These are phyloP conservation scores for Boletus rufocinnamomeus DNA, from an alignment of 768 basidiomycete genomes.

Conservation along the genomic window DNA sequence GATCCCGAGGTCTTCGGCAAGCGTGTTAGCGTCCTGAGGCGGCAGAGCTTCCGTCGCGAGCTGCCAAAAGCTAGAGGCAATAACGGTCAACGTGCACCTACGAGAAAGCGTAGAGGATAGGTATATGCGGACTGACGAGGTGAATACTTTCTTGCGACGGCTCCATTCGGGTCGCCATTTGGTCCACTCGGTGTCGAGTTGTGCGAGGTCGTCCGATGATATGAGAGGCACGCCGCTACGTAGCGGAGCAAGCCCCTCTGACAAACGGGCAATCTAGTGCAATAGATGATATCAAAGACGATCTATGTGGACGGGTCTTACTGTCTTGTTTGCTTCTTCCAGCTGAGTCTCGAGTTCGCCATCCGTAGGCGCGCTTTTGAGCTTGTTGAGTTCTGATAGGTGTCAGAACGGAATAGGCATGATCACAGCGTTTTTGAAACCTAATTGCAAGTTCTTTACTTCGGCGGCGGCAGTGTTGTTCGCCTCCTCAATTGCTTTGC, in stretches of 20 bases:
- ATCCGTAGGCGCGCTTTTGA: conserved; percentile 71
- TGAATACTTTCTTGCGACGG: conserved; percentile 70
- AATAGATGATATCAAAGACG: conserved; percentile 5
- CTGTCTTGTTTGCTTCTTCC: conserved; percentile 50
- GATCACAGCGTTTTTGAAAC: conserved; percentile 10
- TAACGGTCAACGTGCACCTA: conserved; percentile 2
- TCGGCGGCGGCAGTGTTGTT: conserved; percentile 55
- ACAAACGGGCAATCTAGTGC: conserved; percentile 50
- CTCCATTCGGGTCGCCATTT: conserved; percentile 85
- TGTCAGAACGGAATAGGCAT: conserved; percentile 12
- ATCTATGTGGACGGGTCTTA: conserved; percentile 36
- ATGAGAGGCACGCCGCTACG: conserved; percentile 64
- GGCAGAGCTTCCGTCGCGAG: conserved; percentile 66
- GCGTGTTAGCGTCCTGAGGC: conserved; percentile 60
- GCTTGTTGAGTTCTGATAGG: conserved; percentile 58
- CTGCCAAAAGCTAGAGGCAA: conserved; percentile 67
- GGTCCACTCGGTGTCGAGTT: conserved; percentile 72
- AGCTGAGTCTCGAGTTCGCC: conserved; percentile 60
- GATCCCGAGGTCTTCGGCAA: conserved; percentile 81
- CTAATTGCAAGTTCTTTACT: conserved; percentile 45
- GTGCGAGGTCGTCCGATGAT: conserved; percentile 67
- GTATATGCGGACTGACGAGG: conserved; percentile 27
- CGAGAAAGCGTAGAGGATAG: background rate
- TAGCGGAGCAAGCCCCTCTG: conserved; percentile 59
- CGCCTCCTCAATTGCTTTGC: conserved; percentile 56